These are phyloP conservation scores for Talaromyces sp. DNA, from an alignment of 2,329 filamentous ascomycete genomes.

Conservation along the genomic window DNA sequence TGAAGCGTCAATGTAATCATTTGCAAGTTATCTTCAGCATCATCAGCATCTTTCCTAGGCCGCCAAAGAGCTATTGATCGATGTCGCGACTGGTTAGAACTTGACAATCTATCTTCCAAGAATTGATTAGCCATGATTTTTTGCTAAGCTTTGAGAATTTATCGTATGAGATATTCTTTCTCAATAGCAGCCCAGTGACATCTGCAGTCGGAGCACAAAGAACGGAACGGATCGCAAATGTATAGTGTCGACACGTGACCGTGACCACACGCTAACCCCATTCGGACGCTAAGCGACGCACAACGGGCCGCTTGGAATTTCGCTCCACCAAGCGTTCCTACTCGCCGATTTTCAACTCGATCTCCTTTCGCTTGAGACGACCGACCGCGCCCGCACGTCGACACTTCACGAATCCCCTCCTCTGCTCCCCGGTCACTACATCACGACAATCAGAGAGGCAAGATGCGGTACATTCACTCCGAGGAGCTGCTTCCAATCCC, in stretches of 20 bases:
- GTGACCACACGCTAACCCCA: constrained; percentile 28
- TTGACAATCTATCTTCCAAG: no score
- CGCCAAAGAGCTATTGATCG: no score
- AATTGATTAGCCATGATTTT: no score
- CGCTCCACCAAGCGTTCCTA: constrained; percentile 30
- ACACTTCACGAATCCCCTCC: constrained; percentile 24
- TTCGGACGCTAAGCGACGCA: constrained; percentile 39
- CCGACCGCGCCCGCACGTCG: constrained; percentile 30
- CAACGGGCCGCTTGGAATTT: constrained; percentile 37
- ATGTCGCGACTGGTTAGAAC: no score
- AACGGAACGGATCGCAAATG: background rate
- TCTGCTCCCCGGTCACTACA: constrained; percentile 32
- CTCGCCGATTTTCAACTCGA: constrained; percentile 35
- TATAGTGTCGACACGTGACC: constrained; percentile 24
- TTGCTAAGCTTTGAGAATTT: no score
- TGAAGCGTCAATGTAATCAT: background rate
- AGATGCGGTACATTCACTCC: constrained; percentile 99
- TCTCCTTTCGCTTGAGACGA: constrained; percentile 7
- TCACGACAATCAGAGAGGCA: constrained; percentile 46
- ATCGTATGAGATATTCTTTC: no score
- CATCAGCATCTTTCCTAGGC: background rate
- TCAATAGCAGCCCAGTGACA: no score
- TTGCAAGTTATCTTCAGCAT: background rate
- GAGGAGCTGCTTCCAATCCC: constrained; percentile 93
- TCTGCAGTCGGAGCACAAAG: no score